Percentiles rank a stretch among this genome's conserved stretches.
phyloP scores from a whole-genome alignment of 768 basidiomycete genomes.

The Naganishia vaughanmartiniae region DNA sequence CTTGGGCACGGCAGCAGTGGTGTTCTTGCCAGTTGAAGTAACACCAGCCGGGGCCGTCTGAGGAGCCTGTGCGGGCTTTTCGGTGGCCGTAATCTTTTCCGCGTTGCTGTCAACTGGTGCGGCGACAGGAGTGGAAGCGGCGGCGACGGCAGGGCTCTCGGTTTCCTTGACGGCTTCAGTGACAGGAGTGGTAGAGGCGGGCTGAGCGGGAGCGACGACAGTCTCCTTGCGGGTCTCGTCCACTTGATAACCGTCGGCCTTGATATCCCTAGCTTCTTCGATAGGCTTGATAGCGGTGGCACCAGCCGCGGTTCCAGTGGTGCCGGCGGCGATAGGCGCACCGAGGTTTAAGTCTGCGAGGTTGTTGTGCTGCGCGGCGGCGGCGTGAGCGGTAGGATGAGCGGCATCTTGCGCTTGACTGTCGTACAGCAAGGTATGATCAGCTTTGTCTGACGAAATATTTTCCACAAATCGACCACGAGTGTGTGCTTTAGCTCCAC shows the following conservation, averaged over 20 bases:
- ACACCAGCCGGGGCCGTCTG: constrained; percentile 21
- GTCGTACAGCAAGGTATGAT: neutral
- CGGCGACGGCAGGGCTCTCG: constrained; percentile 7
- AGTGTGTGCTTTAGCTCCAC: neutral
- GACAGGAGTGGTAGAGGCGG: constrained; percentile 11
- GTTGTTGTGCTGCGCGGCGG: neutral
- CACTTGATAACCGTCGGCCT: constrained; percentile 14
- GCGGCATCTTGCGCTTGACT: constrained; percentile 19
- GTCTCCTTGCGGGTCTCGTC: neutral
- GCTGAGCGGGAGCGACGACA: neutral
- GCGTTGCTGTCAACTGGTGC: constrained; percentile 30
- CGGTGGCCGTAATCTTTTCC: constrained; percentile 23
- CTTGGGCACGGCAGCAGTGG: constrained; percentile 27
- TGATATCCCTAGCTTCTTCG: constrained; percentile 8
- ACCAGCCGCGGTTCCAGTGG: constrained; percentile 7
- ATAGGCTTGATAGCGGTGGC: constrained; percentile 25
- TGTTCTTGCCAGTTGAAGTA: constrained; percentile 18
- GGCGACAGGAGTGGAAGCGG: constrained; percentile 20
- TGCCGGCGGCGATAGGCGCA: neutral
- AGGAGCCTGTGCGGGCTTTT: constrained; percentile 25
- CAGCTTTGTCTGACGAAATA: neutral
- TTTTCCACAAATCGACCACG: neutral
- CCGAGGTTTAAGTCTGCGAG: constrained; percentile 16
- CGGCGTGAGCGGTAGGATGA: constrained; percentile 15
- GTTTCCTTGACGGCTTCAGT: constrained; percentile 18